Evolutionary conservation across 2,329 filamentous ascomycete species (phyloP).

Genomic region (Penicillium sp.): DNA sequence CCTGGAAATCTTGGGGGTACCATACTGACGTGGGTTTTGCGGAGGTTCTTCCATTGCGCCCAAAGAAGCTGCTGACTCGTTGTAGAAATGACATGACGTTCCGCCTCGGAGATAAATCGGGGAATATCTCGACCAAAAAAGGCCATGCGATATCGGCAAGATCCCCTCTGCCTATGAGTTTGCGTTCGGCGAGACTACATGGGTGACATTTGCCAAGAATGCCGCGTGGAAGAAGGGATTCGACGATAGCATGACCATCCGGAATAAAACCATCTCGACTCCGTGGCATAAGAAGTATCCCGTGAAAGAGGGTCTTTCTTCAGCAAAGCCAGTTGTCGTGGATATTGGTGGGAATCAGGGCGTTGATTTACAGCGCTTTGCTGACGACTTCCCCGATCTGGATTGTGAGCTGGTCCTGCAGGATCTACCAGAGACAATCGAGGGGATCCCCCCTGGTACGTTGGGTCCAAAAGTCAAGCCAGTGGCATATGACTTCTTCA

Average conservation of each 20-base stretch:
- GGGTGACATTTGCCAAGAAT: conserved; percentile 2
- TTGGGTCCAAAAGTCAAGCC: conserved; percentile 1
- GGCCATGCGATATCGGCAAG: not conserved
- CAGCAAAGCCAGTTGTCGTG: not conserved
- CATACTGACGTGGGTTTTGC: not conserved
- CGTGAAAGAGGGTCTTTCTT: conserved; percentile 1
- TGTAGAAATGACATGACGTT: too few species aligned
- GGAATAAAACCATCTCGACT: conserved; percentile 1
- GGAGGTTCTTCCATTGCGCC: not conserved
- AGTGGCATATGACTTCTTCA: conserved; percentile 1
- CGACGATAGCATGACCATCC: conserved; percentile 1
- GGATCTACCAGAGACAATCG: not conserved
- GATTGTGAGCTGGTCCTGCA: conserved; percentile 1
- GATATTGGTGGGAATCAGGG: conserved; percentile 2
- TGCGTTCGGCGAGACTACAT: conserved; percentile 2
- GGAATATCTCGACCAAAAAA: too few species aligned
- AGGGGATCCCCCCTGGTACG: not conserved
- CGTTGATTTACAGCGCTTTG: conserved; percentile 2
- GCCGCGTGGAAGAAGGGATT: conserved; percentile 1
- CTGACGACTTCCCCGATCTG: not conserved
- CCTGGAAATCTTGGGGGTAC: not conserved
- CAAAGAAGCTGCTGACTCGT: not conserved
- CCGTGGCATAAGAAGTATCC: conserved; percentile 3
- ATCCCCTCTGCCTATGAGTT: conserved; percentile 1
- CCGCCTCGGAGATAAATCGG: too few species aligned